Evolutionary conservation across 139 green algal species (phyloP), one percentile per base, ranked within the genome.

Genomic region (Chlorella vulgaris): DNA sequence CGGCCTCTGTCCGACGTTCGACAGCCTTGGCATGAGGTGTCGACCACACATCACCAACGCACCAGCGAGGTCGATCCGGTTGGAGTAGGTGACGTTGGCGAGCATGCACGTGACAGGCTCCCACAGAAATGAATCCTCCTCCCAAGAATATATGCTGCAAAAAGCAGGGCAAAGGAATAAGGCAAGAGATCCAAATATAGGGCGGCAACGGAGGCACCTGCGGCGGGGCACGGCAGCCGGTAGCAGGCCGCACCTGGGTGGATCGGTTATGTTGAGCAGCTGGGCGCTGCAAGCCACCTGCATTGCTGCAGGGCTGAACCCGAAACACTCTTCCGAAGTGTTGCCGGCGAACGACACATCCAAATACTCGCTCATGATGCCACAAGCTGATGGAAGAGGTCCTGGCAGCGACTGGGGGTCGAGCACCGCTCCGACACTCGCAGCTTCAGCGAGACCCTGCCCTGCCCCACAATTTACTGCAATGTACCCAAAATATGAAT

Each of bases 241-340:
- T 51, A 7, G 19, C 65, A 15, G 7, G 2, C 5, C 69, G 7
- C 73, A 79, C 73, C 53, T 69, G 42, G 80, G 84, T 3, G 84
- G 84, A 33, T 88, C 39, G 0, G 75, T 78, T 33, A 85, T 15
- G 79, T 88, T 88, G 19, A 88, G 40, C 26, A 73, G n/a, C 68
- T 88, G 80, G 22, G 50, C 43, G 13, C 22, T 38, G 53, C 84
- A 88, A 18, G 50, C 50, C 15, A 83, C 81, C 31, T 85, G 62
- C 42, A 35, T 43, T 24, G 18, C 8, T 2, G 53, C 21, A 18
- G 38, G 21, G 8, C 67, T 7, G 8, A 63, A 22, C 1, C 6
- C 22, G 22, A 73, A 86, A 40, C 67, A 85, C n/a, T 75, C 29
- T 39, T 31, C 58, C 1, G 39, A 4, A 2, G 74, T 85, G 29